Evolutionary conservation across 495 filamentous ascomycete species (phyloP).

Genomic region (Penicillium simplicissimum): DNA sequence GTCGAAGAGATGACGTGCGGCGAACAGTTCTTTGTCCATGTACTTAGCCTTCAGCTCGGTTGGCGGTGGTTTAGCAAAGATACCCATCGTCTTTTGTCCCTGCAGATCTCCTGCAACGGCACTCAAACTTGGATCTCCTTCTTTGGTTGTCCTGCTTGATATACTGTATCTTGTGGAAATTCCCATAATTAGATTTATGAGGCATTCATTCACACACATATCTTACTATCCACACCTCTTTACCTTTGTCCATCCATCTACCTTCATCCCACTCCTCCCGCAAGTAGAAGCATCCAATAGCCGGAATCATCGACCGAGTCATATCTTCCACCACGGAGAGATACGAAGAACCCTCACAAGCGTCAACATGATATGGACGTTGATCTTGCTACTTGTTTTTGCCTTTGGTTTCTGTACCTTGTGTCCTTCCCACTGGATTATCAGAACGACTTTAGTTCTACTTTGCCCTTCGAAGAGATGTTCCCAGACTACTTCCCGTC

Average conservation of each 20-base stretch:
- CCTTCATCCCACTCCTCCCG: background rate
- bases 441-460: no score
- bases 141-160: background rate
- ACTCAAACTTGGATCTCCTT: background rate
- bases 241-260: background rate
- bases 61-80: slow-evolving; percentile 4
- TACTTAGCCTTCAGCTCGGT: slow-evolving; percentile 6
- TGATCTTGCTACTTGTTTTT: background rate
- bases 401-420: background rate
- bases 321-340: background rate
- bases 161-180: background rate
- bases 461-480: background rate
- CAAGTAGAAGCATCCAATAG: background rate
- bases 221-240: background rate
- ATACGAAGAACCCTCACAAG: background rate
- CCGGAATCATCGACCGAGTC: background rate
- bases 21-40: background rate
- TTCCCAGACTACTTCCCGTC: background rate
- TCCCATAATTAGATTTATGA: background rate
- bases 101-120: background rate
- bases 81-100: slow-evolving; percentile 5
- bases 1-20: slow-evolving; percentile 41
- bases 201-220: background rate
- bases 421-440: background rate
- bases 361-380: background rate